Evolutionary conservation across 1,284 basidiomycete genomes (phyloP).

Genomic region (Cystobasidium slooffiae): DNA sequence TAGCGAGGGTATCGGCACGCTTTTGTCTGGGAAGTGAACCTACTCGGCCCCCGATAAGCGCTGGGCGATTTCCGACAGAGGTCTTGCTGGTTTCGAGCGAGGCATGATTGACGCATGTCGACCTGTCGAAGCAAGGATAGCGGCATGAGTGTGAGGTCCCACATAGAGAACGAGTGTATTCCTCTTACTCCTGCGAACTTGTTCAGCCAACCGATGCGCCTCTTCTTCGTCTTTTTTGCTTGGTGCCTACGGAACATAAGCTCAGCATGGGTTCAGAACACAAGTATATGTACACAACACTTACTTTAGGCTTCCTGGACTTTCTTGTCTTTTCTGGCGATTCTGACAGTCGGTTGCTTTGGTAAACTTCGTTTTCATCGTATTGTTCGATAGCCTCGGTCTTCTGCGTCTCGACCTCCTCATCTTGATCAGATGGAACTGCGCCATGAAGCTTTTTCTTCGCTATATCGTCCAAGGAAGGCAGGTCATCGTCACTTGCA

Average conservation of each 20-base stretch:
- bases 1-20: neutral
- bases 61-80: slow-evolving; percentile 36
- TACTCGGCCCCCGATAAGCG: slow-evolving; percentile 6
- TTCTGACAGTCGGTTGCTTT: slow-evolving; percentile 9
- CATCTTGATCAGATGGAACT: slow-evolving; percentile 5
- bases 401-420: slow-evolving; percentile 23
- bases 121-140: neutral
- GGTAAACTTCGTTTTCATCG: slow-evolving; percentile 16
- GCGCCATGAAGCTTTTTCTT: neutral
- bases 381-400: slow-evolving; percentile 41
- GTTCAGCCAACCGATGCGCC: slow-evolving; percentile 5
- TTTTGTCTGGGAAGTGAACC: neutral
- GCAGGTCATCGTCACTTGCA: slow-evolving; percentile 17
- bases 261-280: neutral
- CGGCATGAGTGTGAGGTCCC: neutral
- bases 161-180: neutral
- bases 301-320: slow-evolving; percentile 23
- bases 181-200: slow-evolving; percentile 18
- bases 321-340: slow-evolving; percentile 8
- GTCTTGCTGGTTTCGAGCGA: slow-evolving; percentile 36
- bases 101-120: slow-evolving; percentile 31
- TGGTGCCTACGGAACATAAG: neutral
- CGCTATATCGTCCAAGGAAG: neutral
- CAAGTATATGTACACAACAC: neutral
- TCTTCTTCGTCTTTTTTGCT: slow-evolving; percentile 34